Percentiles rank a stretch among this genome's conserved stretches.
These are phyloP conservation scores for Teratosphaeria gauchensis DNA, from an alignment of 2,329 filamentous ascomycete genomes.

Conservation along the genomic window DNA sequence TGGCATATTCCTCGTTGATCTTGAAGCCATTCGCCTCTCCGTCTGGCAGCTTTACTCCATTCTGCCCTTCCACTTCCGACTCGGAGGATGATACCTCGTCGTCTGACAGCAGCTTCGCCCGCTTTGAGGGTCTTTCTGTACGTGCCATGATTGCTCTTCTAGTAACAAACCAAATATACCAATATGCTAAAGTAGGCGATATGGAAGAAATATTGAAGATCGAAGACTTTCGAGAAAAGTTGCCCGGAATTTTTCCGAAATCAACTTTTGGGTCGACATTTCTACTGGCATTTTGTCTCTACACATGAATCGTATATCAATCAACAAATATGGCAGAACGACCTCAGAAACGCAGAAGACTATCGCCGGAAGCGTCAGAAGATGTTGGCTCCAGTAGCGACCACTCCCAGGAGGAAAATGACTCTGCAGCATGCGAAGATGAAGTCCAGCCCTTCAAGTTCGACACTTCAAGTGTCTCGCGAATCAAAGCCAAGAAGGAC, in stretches of 20 bases:
- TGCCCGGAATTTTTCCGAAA: not conserved
- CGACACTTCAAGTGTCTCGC: constrained; percentile 7
- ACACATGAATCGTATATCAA: not conserved
- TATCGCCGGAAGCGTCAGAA: not conserved
- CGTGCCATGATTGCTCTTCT: constrained; percentile 1
- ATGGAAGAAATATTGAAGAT: no score
- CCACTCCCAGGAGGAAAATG: not conserved
- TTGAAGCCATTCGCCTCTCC: constrained; percentile 42
- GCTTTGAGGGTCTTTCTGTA: constrained; percentile 18
- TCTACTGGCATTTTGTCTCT: not conserved
- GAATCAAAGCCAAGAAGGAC: constrained; percentile 14
- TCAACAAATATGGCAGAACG: not conserved
- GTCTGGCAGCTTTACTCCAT: constrained; percentile 14
- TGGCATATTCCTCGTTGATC: constrained; percentile 84
- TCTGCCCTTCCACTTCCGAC: constrained; percentile 8
- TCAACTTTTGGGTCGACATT: not conserved
- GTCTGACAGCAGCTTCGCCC: constrained; percentile 24
- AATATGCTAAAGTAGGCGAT: no score
- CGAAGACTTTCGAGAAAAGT: not conserved
- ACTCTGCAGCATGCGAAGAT: not conserved
- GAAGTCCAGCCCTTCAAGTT: constrained; percentile 1
- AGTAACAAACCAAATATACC: not conserved
- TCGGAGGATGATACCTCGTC: constrained; percentile 7
- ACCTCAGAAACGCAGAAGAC: constrained; percentile 2
- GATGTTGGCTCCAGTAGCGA: not conserved